These are phyloP conservation scores for Protomyces macrosporus DNA, from an alignment of 1,139 yeast genomes.

Conservation along the genomic window DNA sequence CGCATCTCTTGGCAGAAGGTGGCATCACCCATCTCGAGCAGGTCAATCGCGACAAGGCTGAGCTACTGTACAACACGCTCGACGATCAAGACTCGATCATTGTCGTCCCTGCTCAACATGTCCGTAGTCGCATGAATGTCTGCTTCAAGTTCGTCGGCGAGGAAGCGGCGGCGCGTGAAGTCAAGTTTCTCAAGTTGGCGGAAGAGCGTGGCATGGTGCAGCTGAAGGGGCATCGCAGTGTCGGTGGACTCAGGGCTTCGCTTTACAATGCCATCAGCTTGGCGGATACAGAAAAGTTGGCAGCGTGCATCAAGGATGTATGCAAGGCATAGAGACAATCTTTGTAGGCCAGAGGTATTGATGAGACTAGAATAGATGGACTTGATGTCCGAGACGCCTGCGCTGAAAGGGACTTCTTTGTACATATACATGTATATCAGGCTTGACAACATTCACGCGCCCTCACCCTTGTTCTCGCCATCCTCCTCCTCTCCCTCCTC, in stretches of 20 bases:
- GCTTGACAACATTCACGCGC: not conserved
- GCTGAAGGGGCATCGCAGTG: slow-evolving; percentile 92
- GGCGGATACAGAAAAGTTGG: slow-evolving; percentile 58
- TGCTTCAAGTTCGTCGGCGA: slow-evolving; percentile 69
- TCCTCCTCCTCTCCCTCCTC: not conserved
- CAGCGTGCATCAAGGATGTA: slow-evolving; percentile 57
- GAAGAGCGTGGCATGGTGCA: slow-evolving; percentile 59
- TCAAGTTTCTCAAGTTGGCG: slow-evolving; percentile 60
- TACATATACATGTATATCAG: no score
- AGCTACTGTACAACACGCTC: slow-evolving; percentile 55
- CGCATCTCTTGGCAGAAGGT: slow-evolving; percentile 57
- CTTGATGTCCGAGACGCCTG: no score
- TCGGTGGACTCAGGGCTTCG: slow-evolving; percentile 94
- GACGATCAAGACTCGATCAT: slow-evolving; percentile 54
- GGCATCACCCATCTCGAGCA: slow-evolving; percentile 54
- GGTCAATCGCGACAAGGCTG: slow-evolving; percentile 58
- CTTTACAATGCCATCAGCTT: slow-evolving; percentile 78
- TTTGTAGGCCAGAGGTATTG: no score
- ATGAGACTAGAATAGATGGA: no score
- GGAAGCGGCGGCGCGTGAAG: slow-evolving; percentile 48
- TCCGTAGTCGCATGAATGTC: slow-evolving; percentile 85
- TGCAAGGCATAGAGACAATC: slow-evolving; percentile 41
- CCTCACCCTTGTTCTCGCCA: not conserved
- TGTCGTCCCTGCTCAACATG: slow-evolving; percentile 57
- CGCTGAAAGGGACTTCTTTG: no score